Conservation (phyloP, 768 basidiomycete species). For the Kwoniella sp. region DNA sequence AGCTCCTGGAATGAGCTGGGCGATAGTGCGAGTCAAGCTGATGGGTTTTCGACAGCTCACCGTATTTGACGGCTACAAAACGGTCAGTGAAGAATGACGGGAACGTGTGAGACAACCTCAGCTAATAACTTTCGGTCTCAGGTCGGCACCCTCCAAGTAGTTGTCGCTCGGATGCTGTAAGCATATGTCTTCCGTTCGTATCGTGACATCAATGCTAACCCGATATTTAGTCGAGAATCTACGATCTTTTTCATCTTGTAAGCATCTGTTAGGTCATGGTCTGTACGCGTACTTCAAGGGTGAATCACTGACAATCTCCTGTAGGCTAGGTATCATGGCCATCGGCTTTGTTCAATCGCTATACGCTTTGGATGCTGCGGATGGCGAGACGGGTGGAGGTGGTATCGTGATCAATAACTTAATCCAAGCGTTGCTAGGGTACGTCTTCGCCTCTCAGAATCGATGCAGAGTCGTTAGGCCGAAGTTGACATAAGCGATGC, state of each 20-base stretch:
- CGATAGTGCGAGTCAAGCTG: background rate
- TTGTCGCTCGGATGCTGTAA: slow-evolving; percentile 81
- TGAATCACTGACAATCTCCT: slow-evolving; percentile 10
- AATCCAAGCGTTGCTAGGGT: slow-evolving; percentile 82
- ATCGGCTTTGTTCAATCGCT: slow-evolving; percentile 75
- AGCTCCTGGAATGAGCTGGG: background rate
- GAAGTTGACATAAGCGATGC: background rate
- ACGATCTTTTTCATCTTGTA: slow-evolving; percentile 84
- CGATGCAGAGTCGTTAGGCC: background rate
- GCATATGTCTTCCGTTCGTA: slow-evolving; percentile 9
- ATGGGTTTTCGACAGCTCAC: slow-evolving; percentile 40
- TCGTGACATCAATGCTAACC: slow-evolving; percentile 14
- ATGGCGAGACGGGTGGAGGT: slow-evolving; percentile 67
- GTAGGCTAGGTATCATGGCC: slow-evolving; percentile 73
- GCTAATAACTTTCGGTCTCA: slow-evolving; percentile 57
- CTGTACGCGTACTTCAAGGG: background rate
- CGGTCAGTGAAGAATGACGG: slow-evolving; percentile 47
- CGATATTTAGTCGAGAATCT: slow-evolving; percentile 66
- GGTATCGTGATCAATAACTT: slow-evolving; percentile 69
- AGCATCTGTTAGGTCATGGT: background rate
- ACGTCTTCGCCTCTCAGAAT: slow-evolving; percentile 39
- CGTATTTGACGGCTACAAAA: slow-evolving; percentile 52
- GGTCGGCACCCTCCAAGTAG: slow-evolving; percentile 91
- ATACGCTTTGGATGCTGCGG: slow-evolving; percentile 87
- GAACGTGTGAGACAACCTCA: slow-evolving; percentile 66